Evolutionary conservation across 139 green algal genomes (phyloP).

Genomic region (Chlamydomonas urium): DNA sequence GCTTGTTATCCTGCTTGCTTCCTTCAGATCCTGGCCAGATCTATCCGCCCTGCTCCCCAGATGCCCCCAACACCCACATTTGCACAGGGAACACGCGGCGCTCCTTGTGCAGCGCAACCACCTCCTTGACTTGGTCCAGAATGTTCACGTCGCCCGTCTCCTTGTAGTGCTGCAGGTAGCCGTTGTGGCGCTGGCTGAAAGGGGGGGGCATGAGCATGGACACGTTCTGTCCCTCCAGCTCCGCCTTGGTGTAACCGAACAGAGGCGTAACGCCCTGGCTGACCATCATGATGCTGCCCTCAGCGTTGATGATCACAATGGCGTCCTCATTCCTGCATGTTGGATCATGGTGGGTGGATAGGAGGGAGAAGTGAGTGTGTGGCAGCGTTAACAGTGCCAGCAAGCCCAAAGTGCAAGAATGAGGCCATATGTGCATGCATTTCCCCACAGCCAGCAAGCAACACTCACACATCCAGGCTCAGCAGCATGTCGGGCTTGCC

Average conservation of each 20-base stretch:
- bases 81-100: too few species aligned
- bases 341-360: too few species aligned
- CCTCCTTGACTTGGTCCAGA: conserved; percentile 34
- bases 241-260: conserved; percentile 31
- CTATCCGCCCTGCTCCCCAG: too few species aligned
- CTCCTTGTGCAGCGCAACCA: conserved; percentile 37
- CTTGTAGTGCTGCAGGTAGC: conserved; percentile 34
- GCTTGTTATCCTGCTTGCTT: too few species aligned
- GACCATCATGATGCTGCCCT: conserved; percentile 27
- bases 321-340: conserved; percentile 29
- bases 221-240: conserved; percentile 30
- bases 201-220: conserved; percentile 31
- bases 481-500: conserved; percentile 18
- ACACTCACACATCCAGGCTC: conserved; percentile 30
- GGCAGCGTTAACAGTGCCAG: too few species aligned
- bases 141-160: conserved; percentile 32
- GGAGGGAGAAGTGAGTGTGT: too few species aligned
- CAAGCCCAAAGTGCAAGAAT: too few species aligned
- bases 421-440: too few species aligned
- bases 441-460: too few species aligned
- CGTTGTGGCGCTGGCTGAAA: conserved; percentile 30
- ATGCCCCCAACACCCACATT: too few species aligned
- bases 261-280: conserved; percentile 2
- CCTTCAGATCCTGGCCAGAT: too few species aligned
- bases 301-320: conserved; percentile 26